Conservation (phyloP, 2,329 filamentous ascomycete genomes). For the Alternaria ethzedia region DNA sequence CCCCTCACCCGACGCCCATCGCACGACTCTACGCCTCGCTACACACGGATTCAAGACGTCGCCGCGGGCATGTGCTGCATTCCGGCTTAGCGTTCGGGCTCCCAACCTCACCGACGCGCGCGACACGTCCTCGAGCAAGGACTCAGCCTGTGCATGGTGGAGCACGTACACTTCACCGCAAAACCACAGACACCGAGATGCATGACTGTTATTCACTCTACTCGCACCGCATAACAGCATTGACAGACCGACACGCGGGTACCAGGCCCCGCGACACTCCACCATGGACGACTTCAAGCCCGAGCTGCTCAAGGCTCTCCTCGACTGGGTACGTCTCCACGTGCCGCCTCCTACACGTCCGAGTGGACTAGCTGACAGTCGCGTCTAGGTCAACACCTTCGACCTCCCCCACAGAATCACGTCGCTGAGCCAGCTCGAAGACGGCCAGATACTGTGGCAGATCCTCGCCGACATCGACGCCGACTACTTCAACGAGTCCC, state of each 20-base stretch:
- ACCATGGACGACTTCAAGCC: slow-evolving; percentile 50
- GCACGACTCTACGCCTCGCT: neutral
- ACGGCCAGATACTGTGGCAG: slow-evolving; percentile 56
- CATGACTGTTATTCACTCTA: slow-evolving; percentile 25
- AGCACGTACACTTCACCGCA: slow-evolving; percentile 15
- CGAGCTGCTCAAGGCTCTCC: slow-evolving; percentile 47
- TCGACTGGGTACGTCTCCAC: slow-evolving; percentile 44
- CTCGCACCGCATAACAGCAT: slow-evolving; percentile 17
- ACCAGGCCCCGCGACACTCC: slow-evolving; percentile 21
- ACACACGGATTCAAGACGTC: slow-evolving; percentile 4
- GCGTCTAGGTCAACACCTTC: slow-evolving; percentile 54
- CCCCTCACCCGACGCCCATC: neutral
- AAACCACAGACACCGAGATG: slow-evolving; percentile 34
- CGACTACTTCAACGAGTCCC: slow-evolving; percentile 56
- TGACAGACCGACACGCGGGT: slow-evolving; percentile 20
- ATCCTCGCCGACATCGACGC: slow-evolving; percentile 56
- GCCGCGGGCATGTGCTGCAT: slow-evolving; percentile 17
- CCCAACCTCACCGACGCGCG: slow-evolving; percentile 31
- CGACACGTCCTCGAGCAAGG: slow-evolving; percentile 17
- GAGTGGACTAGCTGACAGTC: slow-evolving; percentile 6
- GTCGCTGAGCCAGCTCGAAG: slow-evolving; percentile 53
- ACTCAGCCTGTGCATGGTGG: slow-evolving; percentile 17
- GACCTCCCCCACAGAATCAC: slow-evolving; percentile 46
- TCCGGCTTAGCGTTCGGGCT: slow-evolving; percentile 25
- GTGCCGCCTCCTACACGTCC: neutral